A percentile compares a stretch with the other conserved stretches of the same genome.
phyloP scores from a whole-genome alignment of 83 land plant species.

The Isoetes engelmannii region DNA sequence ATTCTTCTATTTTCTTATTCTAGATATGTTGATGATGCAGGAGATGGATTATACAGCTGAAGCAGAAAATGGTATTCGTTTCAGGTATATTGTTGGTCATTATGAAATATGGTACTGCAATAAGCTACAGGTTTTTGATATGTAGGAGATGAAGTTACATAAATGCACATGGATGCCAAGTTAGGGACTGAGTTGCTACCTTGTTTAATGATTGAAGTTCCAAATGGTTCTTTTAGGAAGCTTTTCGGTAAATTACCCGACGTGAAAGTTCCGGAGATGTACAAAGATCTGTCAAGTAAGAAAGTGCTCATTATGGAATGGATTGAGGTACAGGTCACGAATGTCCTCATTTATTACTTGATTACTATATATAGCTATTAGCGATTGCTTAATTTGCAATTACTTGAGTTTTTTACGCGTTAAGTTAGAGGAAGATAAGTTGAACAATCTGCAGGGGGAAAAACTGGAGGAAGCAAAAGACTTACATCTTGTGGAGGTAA shows the following conservation, averaged over 20 bases:
- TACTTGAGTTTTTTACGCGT: neutral
- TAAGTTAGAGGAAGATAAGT: neutral
- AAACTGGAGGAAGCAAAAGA: slow-evolving; percentile 76
- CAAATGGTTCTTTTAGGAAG: slow-evolving; percentile 34
- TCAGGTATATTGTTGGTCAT: slow-evolving; percentile 44
- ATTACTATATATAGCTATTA: neutral
- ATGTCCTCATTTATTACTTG: neutral
- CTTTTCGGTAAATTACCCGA: slow-evolving; percentile 73
- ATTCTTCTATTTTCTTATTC: no score
- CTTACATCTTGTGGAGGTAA: slow-evolving; percentile 85
- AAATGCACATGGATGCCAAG: no score
- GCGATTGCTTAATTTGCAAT: neutral
- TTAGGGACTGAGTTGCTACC: no score
- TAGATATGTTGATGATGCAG: slow-evolving; percentile 29
- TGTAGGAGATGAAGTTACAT: no score
- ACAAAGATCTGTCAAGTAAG: slow-evolving; percentile 57
- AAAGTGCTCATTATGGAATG: slow-evolving; percentile 90
- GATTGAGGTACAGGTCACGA: slow-evolving; percentile 61
- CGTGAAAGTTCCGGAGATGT: slow-evolving; percentile 77
- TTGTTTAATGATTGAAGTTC: no score
- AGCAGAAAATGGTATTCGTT: slow-evolving; percentile 81
- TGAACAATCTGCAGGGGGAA: slow-evolving; percentile 54
- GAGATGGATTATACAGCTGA: slow-evolving; percentile 93
- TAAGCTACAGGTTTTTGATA: no score
- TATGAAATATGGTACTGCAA: no score